Evolutionary conservation across 202 grass and related monocot species (phyloP).

Genomic region (Schoenoplectus triqueter): DNA sequence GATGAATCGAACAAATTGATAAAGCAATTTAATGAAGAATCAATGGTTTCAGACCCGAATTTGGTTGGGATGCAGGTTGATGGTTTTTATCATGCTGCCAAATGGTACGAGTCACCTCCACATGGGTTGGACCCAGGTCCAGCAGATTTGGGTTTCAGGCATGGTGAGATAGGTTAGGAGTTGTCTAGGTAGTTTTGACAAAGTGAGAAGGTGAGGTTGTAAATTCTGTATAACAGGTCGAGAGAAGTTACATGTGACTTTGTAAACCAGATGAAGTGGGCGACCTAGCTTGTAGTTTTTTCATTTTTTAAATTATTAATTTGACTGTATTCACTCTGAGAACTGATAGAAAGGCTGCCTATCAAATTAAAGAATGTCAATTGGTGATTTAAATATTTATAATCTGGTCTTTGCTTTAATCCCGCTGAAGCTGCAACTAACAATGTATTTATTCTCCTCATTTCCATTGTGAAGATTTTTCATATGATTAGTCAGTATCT

Average conservation of each 20-base stretch:
- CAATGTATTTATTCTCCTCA: not conserved
- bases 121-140: slow-evolving; percentile 78
- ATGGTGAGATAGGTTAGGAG: slow-evolving; percentile 70
- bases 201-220: slow-evolving; percentile 53
- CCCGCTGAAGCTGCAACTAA: slow-evolving; percentile 11
- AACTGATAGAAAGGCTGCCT: slow-evolving; percentile 15
- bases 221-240: slow-evolving; percentile 90
- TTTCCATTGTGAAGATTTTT: slow-evolving; percentile 18
- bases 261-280: slow-evolving; percentile 31
- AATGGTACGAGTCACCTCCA: slow-evolving; percentile 96
- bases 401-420: not conserved
- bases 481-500: not conserved
- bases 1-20: slow-evolving; percentile 80
- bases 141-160: slow-evolving; percentile 66
- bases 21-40: slow-evolving; percentile 79
- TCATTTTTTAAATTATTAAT: slow-evolving; percentile 35
- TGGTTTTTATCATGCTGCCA: slow-evolving; percentile 79
- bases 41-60: slow-evolving; percentile 70
- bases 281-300: slow-evolving; percentile 16
- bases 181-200: slow-evolving; percentile 44
- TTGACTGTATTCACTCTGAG: slow-evolving; percentile 25
- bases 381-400: slow-evolving; percentile 18
- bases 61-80: slow-evolving; percentile 86
- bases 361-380: slow-evolving; percentile 32
- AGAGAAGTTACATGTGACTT: slow-evolving; percentile 44